Percentiles rank a stretch among this genome's conserved stretches.
Evolutionary conservation across 495 filamentous ascomycete genomes (phyloP).

Genomic region (Daldinia concentrica): DNA sequence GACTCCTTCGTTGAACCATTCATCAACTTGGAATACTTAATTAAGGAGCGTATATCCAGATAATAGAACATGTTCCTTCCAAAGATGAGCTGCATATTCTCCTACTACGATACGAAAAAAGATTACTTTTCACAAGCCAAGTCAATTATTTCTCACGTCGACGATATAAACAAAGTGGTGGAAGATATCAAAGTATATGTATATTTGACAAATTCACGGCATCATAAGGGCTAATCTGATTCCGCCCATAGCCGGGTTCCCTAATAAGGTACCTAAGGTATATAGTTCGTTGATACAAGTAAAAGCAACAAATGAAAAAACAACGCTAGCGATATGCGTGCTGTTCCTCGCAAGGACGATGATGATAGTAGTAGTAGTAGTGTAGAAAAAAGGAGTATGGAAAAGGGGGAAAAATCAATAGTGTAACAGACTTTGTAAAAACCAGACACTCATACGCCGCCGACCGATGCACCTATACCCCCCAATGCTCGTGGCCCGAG

Average conservation of each 20-base stretch:
- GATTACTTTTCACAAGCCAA: background rate
- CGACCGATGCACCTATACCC: constrained; percentile 20
- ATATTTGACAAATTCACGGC: constrained; percentile 15
- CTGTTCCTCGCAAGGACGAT: constrained; percentile 18
- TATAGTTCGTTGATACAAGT: constrained; percentile 14
- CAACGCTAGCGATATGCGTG: constrained; percentile 1
- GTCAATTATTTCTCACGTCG: background rate
- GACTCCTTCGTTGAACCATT: background rate
- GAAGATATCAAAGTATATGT: constrained; percentile 1
- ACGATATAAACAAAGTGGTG: background rate
- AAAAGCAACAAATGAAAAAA: constrained; percentile 6
- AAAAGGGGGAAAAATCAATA: constrained; percentile 3
- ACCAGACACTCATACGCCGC: constrained; percentile 13
- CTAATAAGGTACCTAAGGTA: background rate
- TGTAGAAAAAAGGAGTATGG: constrained; percentile 2
- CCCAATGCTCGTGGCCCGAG: constrained; percentile 8
- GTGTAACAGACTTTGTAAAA: constrained; percentile 24
- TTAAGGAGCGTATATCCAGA: background rate
- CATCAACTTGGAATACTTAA: background rate
- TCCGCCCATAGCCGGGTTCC: constrained; percentile 8
- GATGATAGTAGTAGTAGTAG: background rate
- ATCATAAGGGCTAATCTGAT: constrained; percentile 17
- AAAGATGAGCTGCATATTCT: background rate
- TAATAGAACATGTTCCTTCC: background rate
- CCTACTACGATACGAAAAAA: background rate